Conservation (phyloP, 345 rosid genomes). For the Ricinus communis region DNA sequence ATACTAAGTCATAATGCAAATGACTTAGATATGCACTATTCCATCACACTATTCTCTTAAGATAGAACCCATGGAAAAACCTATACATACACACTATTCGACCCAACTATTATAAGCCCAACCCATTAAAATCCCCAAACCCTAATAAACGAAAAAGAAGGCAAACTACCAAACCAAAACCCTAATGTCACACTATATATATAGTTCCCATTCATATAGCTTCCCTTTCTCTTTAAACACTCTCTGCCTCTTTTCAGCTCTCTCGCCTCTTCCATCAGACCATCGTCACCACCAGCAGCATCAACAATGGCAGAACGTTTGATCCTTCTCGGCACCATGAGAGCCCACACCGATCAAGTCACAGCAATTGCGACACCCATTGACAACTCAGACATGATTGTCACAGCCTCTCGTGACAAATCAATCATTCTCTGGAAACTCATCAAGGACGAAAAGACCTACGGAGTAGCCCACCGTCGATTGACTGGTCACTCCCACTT, state of each 20-base stretch:
- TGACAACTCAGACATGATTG: constrained; percentile 89
- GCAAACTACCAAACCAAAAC: background rate
- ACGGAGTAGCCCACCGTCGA: constrained; percentile 83
- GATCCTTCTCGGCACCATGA: constrained; percentile 82
- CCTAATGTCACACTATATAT: background rate
- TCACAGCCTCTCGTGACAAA: constrained; percentile 92
- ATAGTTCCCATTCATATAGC: background rate
- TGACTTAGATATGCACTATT: no score
- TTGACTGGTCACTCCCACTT: constrained; percentile 96
- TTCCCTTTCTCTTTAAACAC: background rate
- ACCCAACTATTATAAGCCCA: no score
- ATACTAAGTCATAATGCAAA: no score
- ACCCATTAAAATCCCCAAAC: background rate
- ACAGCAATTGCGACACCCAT: constrained; percentile 93
- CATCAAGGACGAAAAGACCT: constrained; percentile 79
- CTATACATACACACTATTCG: no score
- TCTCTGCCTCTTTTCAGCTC: background rate
- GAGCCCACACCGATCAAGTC: constrained; percentile 93
- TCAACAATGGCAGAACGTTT: constrained; percentile 68
- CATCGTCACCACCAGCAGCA: background rate
- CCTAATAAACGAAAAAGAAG: no score
- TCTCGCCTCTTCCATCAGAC: no score
- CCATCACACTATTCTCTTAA: no score
- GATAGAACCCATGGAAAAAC: no score
- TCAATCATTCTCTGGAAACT: constrained; percentile 90